These are phyloP conservation scores for Picocystis sp. DNA, from an alignment of 163 green algal species.

Conservation along the genomic window DNA sequence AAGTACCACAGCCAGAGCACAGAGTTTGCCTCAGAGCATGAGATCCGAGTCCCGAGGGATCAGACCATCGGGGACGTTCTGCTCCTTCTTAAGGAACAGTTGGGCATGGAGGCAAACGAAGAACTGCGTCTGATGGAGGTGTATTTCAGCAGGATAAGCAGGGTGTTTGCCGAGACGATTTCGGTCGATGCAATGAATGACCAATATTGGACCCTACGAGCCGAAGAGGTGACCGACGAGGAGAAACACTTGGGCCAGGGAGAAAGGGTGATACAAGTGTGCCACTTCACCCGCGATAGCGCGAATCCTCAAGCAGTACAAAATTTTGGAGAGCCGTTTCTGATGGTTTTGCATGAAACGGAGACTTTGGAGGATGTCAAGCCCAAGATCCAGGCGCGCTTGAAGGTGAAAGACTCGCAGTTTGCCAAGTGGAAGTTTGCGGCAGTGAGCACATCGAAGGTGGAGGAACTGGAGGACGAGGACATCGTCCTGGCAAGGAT, in stretches of 20 bases:
- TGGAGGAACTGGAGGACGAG: slow-evolving; percentile 11
- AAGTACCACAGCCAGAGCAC: slow-evolving; percentile 30
- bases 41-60: slow-evolving; percentile 50
- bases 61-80: slow-evolving; percentile 51
- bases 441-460: slow-evolving; percentile 14
- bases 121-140: slow-evolving; percentile 74
- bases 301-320: not conserved
- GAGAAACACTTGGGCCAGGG: slow-evolving; percentile 21
- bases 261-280: slow-evolving; percentile 22
- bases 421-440: slow-evolving; percentile 46
- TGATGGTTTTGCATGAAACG: slow-evolving; percentile 38
- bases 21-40: slow-evolving; percentile 50
- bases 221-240: slow-evolving; percentile 50
- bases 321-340: slow-evolving; percentile 74
- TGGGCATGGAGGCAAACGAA: slow-evolving; percentile 23
- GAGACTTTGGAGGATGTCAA: slow-evolving; percentile 58
- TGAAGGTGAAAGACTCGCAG: slow-evolving; percentile 50
- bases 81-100: slow-evolving; percentile 16
- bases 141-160: slow-evolving; percentile 67
- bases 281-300: slow-evolving; percentile 5
- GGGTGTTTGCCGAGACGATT: slow-evolving; percentile 20
- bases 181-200: slow-evolving; percentile 25
- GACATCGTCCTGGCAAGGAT: slow-evolving; percentile 3
- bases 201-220: slow-evolving; percentile 61
- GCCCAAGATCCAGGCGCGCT: slow-evolving; percentile 40